Base-by-base conservation (phyloP, 2,329 filamentous ascomycete species). In the Diplodia seriata region DNA sequence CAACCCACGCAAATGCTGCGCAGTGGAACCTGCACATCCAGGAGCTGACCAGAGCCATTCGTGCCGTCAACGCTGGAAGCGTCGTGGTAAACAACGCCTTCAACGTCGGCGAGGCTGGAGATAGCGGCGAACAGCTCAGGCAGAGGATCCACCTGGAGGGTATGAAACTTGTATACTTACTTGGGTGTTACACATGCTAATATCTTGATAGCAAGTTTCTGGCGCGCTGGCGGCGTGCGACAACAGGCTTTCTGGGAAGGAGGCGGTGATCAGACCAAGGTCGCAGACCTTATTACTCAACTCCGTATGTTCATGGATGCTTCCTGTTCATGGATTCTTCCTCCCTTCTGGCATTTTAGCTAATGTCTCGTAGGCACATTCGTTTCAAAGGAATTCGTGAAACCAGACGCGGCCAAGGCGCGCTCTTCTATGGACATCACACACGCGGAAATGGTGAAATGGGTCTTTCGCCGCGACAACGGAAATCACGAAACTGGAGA, bases 21-120 rank as follows among this genome's bases (percentile, higher is more conserved):
- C 15, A 43, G 18, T 43, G 40, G 40, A 3, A 43, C 3, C 0
- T 8, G 40, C 40, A 43, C 40, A n/a, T 43, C 14, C 1, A 0
- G 1, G 2, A 18, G 1, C 40, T 43, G 15, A 43, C 18, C 40
- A 1, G 1, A 6, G 1, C 2, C 4, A n/a, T 43, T 0, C 6
- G 7, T 7, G 5, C 3, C 7, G 2, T 43, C 15, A 43, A 43
- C 18, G 7, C 15, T 18, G 18, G 18, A n/a, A 18, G 18, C 15
- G 5, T 18, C 15, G 15, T 18, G 7, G 7, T 7, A 18, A 4
- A 4, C 15, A 15, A 43, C 40, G 15, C 18, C 8, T 43, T 43
- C 40, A 43, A 18, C 15, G 5, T 1, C 4, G 43, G 43, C 18
- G 1, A 4, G 8, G 43, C 43, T 8, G 43, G 43, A 47, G 18